A percentile compares a stretch with the other conserved stretches of the same genome.
Evolutionary conservation across 768 basidiomycete genomes (phyloP).

Genomic region (Hydnomerulius pinastri): DNA sequence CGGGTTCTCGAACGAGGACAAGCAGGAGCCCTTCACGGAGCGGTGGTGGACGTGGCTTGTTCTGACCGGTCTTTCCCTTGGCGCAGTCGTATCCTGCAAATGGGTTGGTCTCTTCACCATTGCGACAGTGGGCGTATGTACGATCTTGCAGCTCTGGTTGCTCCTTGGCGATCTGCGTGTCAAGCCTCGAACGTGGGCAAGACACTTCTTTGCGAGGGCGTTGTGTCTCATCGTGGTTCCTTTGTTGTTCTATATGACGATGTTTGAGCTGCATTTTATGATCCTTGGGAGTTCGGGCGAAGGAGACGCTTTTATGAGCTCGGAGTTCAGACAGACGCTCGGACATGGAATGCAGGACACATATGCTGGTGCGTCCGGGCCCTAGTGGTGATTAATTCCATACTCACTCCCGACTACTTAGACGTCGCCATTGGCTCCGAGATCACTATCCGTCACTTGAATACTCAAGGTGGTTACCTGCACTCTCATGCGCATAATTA

Average conservation of each 20-base stretch:
- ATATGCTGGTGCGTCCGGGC: constrained; percentile 64
- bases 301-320: constrained; percentile 99
- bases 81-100: constrained; percentile 92
- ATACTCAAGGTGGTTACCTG: constrained; percentile 98
- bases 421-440: constrained; percentile 87
- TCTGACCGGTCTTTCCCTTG: constrained; percentile 85
- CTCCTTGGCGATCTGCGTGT: constrained; percentile 87
- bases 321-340: constrained; percentile 96
- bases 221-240: constrained; percentile 89
- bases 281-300: constrained; percentile 90
- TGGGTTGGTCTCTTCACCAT: constrained; percentile 99
- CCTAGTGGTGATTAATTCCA: not conserved
- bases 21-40: constrained; percentile 76
- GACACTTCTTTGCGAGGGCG: constrained; percentile 88
- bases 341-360: constrained; percentile 90
- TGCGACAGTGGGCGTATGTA: constrained; percentile 87
- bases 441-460: constrained; percentile 84
- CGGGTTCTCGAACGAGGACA: constrained; percentile 91
- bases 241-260: constrained; percentile 87
- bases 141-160: constrained; percentile 83
- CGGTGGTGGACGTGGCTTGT: constrained; percentile 93
- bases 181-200: constrained; percentile 69
- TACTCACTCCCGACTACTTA: constrained; percentile 24
- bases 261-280: constrained; percentile 95
- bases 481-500: constrained; percentile 93